These are phyloP conservation scores for Trichoderma guizhouense DNA, from an alignment of 2,329 filamentous ascomycete species.

Conservation along the genomic window DNA sequence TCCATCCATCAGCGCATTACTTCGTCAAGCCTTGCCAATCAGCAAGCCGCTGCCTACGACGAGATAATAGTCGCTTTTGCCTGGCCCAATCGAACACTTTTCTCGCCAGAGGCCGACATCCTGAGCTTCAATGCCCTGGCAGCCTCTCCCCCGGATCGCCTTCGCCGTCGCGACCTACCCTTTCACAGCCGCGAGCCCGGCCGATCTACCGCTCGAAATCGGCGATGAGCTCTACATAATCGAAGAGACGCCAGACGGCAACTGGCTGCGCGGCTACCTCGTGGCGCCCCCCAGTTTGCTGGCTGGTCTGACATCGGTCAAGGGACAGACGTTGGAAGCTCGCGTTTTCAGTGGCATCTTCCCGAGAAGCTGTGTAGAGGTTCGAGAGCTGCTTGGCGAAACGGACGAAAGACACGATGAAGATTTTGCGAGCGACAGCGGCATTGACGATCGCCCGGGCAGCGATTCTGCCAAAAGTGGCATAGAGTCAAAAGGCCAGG, in stretches of 20 bases:
- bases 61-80: background rate
- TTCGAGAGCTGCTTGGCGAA: constrained; percentile 86
- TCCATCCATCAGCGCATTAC: constrained; percentile 13
- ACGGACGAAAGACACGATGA: constrained; percentile 52
- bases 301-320: constrained; percentile 83
- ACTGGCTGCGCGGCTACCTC: constrained; percentile 94
- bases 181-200: constrained; percentile 79
- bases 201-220: constrained; percentile 93
- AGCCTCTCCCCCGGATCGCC: constrained; percentile 91
- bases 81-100: constrained; percentile 17
- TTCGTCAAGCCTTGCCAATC: constrained; percentile 20
- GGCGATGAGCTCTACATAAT: constrained; percentile 99
- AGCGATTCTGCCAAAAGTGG: constrained; percentile 54
- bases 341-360: constrained; percentile 99
- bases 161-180: constrained; percentile 97
- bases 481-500: constrained; percentile 33
- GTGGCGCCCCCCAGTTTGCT: constrained; percentile 91
- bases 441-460: constrained; percentile 30
- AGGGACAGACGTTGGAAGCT: constrained; percentile 90
- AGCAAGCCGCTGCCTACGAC: constrained; percentile 14
- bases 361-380: constrained; percentile 88
- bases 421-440: constrained; percentile 34
- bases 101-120: constrained; percentile 11
- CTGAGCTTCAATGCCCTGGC: constrained; percentile 76
- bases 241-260: constrained; percentile 85